phyloP scores from a whole-genome alignment of 2,329 filamentous ascomycete genomes.

The Trichoderma polysporum region DNA sequence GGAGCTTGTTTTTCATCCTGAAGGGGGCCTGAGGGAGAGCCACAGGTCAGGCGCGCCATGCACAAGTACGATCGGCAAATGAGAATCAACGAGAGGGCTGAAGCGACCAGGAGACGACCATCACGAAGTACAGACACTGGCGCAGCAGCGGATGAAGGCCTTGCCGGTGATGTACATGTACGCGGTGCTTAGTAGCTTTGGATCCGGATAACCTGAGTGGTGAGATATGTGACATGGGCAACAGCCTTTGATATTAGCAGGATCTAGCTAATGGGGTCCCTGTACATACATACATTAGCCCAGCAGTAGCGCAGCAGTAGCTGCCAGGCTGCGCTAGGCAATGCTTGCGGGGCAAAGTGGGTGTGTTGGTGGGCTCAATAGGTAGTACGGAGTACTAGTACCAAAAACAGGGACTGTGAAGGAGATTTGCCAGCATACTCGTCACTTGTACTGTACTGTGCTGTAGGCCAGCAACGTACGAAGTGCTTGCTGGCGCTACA shows the following conservation, averaged over 20 bases:
- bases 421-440: too few species aligned
- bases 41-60: not conserved
- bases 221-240: not conserved
- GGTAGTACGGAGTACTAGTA: too few species aligned
- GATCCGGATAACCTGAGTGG: not conserved
- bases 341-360: not conserved
- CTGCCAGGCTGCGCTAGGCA: not conserved
- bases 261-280: not conserved
- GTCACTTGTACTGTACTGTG: too few species aligned
- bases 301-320: slow-evolving; percentile 3
- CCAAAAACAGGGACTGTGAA: too few species aligned
- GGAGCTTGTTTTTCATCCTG: not conserved
- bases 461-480: too few species aligned
- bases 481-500: too few species aligned
- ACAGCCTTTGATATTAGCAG: not conserved
- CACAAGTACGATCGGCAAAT: not conserved
- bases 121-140: not conserved
- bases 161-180: not conserved
- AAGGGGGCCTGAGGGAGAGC: not conserved
- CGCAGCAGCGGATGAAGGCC: not conserved
- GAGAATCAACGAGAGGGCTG: too few species aligned
- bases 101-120: not conserved
- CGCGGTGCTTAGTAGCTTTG: not conserved
- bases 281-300: slow-evolving; percentile 6
- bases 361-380: too few species aligned